Conservation (phyloP, 495 filamentous ascomycete species). For the Podospora conica region DNA sequence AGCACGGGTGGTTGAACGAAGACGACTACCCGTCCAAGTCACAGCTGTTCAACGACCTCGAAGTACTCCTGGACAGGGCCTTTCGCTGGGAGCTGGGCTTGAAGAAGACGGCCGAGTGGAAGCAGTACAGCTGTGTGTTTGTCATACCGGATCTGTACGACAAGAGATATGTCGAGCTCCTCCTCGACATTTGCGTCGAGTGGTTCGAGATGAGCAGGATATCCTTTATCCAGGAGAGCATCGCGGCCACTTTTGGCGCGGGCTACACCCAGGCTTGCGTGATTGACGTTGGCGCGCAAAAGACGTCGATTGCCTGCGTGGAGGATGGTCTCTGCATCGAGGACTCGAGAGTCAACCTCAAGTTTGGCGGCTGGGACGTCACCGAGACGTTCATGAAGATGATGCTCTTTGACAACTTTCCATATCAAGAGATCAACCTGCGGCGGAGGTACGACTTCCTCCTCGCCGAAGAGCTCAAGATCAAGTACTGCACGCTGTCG, state of each 20-base stretch:
- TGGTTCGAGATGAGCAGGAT: slow-evolving; percentile 83
- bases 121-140: slow-evolving; percentile 87
- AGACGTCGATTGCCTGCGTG: slow-evolving; percentile 95
- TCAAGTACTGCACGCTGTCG: slow-evolving; percentile 78
- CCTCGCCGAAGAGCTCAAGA: slow-evolving; percentile 90
- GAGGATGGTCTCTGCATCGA: slow-evolving; percentile 94
- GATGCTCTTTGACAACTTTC: slow-evolving; percentile 93
- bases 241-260: slow-evolving; percentile 92
- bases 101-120: slow-evolving; percentile 70
- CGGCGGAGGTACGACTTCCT: slow-evolving; percentile 86
- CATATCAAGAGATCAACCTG: slow-evolving; percentile 89
- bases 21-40: slow-evolving; percentile 72
- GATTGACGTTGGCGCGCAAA: slow-evolving; percentile 94
- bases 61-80: slow-evolving; percentile 76
- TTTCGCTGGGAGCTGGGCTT: slow-evolving; percentile 77
- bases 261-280: slow-evolving; percentile 90
- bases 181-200: slow-evolving; percentile 76
- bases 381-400: slow-evolving; percentile 93
- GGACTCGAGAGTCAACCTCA: slow-evolving; percentile 85
- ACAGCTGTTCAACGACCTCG: slow-evolving; percentile 76
- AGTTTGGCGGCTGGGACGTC: slow-evolving; percentile 86
- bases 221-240: slow-evolving; percentile 91
- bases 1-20: slow-evolving; percentile 83
- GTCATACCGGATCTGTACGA: slow-evolving; percentile 96
- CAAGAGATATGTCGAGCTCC: slow-evolving; percentile 76